Evolutionary conservation across 2,329 filamentous ascomycete genomes (phyloP).

Genomic region (Grosmannia huntii): DNA sequence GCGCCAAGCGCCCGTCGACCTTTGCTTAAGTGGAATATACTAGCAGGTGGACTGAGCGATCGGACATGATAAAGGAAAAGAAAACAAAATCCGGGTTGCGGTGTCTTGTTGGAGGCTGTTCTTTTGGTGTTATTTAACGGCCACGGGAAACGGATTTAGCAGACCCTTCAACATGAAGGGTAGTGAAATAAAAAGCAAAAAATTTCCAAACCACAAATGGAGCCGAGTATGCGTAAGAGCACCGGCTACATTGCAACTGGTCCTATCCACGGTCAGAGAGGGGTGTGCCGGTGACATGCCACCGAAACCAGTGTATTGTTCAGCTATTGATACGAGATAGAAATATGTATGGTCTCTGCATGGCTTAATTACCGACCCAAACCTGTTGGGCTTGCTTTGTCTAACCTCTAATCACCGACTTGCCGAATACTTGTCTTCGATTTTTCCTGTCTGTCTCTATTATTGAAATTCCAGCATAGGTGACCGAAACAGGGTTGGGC

Average conservation of each 20-base stretch:
- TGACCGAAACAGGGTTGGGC: conserved; percentile 32
- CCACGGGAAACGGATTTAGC: conserved; percentile 32
- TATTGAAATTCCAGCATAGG: neutral
- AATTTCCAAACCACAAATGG: neutral
- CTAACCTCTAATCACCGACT: too few species aligned
- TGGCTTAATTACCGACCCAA: too few species aligned
- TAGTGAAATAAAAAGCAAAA: conserved; percentile 6
- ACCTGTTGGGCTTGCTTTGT: too few species aligned
- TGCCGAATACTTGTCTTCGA: too few species aligned
- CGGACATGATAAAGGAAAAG: neutral
- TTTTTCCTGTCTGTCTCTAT: neutral
- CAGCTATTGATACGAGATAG: too few species aligned
- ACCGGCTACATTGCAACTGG: neutral
- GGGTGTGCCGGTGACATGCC: neutral
- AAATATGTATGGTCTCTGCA: too few species aligned
- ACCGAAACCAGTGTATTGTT: too few species aligned
- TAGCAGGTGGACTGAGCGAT: neutral
- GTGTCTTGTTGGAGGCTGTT: conserved; percentile 35
- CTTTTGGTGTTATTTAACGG: conserved; percentile 44
- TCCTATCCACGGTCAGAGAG: neutral
- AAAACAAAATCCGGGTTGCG: neutral
- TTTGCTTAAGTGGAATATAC: conserved; percentile 57
- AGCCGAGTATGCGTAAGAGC: neutral
- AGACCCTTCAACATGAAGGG: conserved; percentile 2
- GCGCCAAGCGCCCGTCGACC: conserved; percentile 84